Conservation (phyloP, 192 early-diverging fungal genomes). For the Backusella tarrabulga region DNA sequence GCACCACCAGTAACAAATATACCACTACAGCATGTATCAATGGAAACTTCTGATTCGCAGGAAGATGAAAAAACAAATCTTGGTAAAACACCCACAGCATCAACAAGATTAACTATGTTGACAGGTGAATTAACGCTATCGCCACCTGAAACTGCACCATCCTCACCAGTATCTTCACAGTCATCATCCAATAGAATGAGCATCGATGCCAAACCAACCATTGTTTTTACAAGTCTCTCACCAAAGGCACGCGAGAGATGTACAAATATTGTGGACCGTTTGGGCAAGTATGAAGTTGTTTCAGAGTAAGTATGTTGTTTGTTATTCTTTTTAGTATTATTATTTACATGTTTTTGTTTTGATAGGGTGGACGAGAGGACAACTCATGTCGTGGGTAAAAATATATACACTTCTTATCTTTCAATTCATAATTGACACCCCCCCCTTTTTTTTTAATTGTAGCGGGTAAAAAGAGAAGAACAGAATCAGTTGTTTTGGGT, state of each 20-base stretch:
- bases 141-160: not conserved
- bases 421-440: not conserved
- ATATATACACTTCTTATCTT: not conserved
- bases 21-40: not conserved
- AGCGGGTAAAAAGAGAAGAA: conserved; percentile 11
- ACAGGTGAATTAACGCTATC: not conserved
- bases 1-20: not conserved
- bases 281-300: not conserved
- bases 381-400: conserved; percentile 28
- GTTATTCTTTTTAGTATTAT: not conserved
- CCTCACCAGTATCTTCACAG: not conserved
- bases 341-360: not conserved
- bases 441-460: not conserved
- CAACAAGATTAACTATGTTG: not conserved
- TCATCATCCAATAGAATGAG: not conserved
- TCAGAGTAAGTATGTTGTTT: not conserved
- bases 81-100: not conserved
- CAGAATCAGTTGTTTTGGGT: conserved; percentile 1
- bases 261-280: not conserved
- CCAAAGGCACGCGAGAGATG: not conserved
- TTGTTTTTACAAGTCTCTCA: conserved; percentile 8
- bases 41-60: not conserved
- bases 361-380: conserved; percentile 19
- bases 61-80: not conserved
- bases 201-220: not conserved